These are phyloP conservation scores for Candida sithepensis DNA, from an alignment of 805 yeast genomes.

Conservation along the genomic window DNA sequence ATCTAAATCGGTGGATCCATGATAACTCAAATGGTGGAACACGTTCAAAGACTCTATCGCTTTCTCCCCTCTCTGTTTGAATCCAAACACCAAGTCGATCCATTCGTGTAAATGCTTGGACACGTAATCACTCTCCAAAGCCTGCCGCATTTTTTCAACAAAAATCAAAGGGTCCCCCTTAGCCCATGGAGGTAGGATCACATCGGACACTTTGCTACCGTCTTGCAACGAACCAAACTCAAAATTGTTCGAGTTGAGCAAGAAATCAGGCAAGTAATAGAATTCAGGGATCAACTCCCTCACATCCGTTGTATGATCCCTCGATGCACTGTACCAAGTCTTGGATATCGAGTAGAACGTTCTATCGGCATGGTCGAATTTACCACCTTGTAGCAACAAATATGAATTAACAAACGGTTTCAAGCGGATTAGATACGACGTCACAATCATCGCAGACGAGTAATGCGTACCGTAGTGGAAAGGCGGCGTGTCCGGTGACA, in stretches of 20 bases:
- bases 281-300: slow-evolving; percentile 87
- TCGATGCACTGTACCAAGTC: slow-evolving; percentile 78
- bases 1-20: slow-evolving; percentile 79
- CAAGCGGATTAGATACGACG: slow-evolving; percentile 71
- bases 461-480: slow-evolving; percentile 94
- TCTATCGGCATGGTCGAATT: slow-evolving; percentile 85
- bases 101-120: slow-evolving; percentile 73
- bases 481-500: slow-evolving; percentile 56
- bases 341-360: slow-evolving; percentile 69
- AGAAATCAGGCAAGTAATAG: slow-evolving; percentile 75
- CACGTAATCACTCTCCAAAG: slow-evolving; percentile 79
- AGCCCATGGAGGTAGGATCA: slow-evolving; percentile 81
- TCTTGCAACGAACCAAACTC: slow-evolving; percentile 70
- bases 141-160: slow-evolving; percentile 72
- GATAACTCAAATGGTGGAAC: slow-evolving; percentile 79
- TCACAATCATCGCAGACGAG: slow-evolving; percentile 90
- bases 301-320: slow-evolving; percentile 82
- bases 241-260: slow-evolving; percentile 60
- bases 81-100: slow-evolving; percentile 85
- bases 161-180: slow-evolving; percentile 71
- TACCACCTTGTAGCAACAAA: slow-evolving; percentile 77
- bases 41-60: slow-evolving; percentile 71
- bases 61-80: slow-evolving; percentile 66
- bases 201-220: slow-evolving; percentile 55
- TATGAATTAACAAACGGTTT: slow-evolving; percentile 82